Evolutionary conservation across 2,329 filamentous ascomycete species (phyloP), one percentile per base, ranked within the genome.

Genomic region (Apiospora rasikravindrae): DNA sequence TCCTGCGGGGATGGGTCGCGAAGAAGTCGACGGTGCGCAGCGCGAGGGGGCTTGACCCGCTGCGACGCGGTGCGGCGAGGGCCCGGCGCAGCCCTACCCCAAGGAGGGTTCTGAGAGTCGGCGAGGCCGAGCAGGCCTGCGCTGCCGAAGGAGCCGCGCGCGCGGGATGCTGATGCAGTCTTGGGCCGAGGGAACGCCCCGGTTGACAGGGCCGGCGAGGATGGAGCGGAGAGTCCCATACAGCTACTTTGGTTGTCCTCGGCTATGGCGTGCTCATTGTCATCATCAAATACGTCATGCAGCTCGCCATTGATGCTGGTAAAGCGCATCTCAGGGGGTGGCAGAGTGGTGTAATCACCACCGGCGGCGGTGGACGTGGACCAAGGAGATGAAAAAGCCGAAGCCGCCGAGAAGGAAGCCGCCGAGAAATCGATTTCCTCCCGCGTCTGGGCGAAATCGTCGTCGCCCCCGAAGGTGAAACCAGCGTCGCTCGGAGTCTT

Each of bases 41-140:
- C 13, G 45, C 42, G 22, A 49, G 29, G 24, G 68, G 45, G 19
- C 16, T 69, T 26, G 42, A 64, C n/a, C 29, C 29, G 3, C 24
- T 64, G 8, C 57, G 57, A 7, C 57, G 69, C 42, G 64, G 66
- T 72, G 69, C 75, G 33, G 78, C 71, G 29, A 79, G 71, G 22
- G 75, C 74, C 7, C 73, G 71, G 16, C 77, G 71, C 26, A 78
- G 67, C 22, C 75, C 77, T 2, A 80, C 69, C 47, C 70, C 71
- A 22, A 75, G 73, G 53, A 77, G 75, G 75, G 67, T 77, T 75
- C 42, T 76, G 75, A 4, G 57, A 64, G 71, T 77, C 76, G 67
- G 76, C 75, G 71, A 81, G 77, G 68, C 80, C 78, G 11, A 81
- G 75, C 29, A 80, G 73, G 26, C 77, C 79, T 1, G 79, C 78